Conservation (phyloP, 1,284 basidiomycete genomes). For the Bjerkandera adusta region DNA sequence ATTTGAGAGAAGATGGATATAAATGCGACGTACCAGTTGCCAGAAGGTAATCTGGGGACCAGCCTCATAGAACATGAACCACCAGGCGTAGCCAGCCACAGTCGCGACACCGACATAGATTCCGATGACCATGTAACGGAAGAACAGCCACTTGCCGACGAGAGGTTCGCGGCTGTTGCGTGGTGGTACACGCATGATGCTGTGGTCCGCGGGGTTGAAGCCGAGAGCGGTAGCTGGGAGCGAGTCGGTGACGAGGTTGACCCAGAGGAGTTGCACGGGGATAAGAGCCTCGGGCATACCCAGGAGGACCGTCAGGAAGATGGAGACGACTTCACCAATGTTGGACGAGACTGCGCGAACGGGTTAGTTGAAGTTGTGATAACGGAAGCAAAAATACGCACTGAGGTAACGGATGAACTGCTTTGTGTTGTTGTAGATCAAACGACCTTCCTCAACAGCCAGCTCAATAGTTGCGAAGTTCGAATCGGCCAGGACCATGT, state of each 20-base stretch:
- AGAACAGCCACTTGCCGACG: constrained; percentile 91
- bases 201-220: constrained; percentile 95
- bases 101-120: constrained; percentile 94
- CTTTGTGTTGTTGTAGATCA: constrained; percentile 99
- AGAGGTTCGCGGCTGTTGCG: constrained; percentile 88
- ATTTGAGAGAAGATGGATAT: neutral
- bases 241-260: constrained; percentile 95
- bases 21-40: constrained; percentile 71
- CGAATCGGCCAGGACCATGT: constrained; percentile 91
- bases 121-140: constrained; percentile 93
- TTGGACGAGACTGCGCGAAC: constrained; percentile 90
- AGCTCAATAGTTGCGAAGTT: constrained; percentile 92
- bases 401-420: constrained; percentile 94
- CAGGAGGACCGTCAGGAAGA: constrained; percentile 94
- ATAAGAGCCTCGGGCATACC: constrained; percentile 99
- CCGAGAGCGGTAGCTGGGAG: constrained; percentile 97
- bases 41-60: constrained; percentile 94
- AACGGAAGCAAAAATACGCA: constrained; percentile 40
- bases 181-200: constrained; percentile 94
- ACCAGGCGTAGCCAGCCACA: constrained; percentile 97
- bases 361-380: no score
- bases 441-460: constrained; percentile 94
- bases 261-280: constrained; percentile 97
- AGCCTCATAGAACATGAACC: constrained; percentile 90
- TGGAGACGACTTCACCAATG: constrained; percentile 97